Percentiles rank a stretch among this genome's conserved stretches.
Evolutionary conservation across 495 filamentous ascomycete species (phyloP).

Genomic region (Penicillium parvum): DNA sequence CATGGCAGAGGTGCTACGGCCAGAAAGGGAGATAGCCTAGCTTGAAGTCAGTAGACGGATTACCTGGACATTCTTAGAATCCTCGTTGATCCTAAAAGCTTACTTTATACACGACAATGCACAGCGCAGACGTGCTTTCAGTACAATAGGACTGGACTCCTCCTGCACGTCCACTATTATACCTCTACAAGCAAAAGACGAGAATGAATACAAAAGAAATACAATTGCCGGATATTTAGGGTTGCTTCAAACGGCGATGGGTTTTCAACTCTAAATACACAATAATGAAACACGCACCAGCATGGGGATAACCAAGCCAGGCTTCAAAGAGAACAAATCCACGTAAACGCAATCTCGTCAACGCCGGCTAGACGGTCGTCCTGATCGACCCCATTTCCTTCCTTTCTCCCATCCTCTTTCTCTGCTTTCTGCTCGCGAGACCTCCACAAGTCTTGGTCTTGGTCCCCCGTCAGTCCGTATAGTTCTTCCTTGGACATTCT

Average conservation of each 20-base stretch:
- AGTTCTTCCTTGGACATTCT: not conserved
- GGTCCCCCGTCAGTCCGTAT: not conserved
- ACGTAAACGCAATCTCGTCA: conserved; percentile 22
- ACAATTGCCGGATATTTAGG: conserved; percentile 32
- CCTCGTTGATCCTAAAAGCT: too few relatives aligned
- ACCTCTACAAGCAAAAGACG: not conserved
- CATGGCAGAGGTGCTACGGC: too few relatives aligned
- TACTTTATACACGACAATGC: too few relatives aligned
- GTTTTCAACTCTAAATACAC: conserved; percentile 48
- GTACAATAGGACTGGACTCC: too few relatives aligned
- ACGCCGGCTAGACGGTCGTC: conserved; percentile 17
- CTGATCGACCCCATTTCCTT: not conserved
- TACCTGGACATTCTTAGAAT: too few relatives aligned
- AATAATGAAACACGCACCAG: conserved; percentile 46
- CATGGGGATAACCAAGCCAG: conserved; percentile 25
- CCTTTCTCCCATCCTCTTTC: not conserved
- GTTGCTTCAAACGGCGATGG: conserved; percentile 22
- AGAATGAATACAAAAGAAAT: conserved; percentile 31
- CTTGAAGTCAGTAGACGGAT: too few relatives aligned
- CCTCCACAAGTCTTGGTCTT: too few relatives aligned
- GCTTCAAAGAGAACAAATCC: conserved; percentile 20
- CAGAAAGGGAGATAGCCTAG: too few relatives aligned
- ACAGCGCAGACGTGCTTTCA: too few relatives aligned
- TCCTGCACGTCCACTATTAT: too few relatives aligned
- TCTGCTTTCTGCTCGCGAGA: too few relatives aligned